phyloP scores from a whole-genome alignment of 1,284 basidiomycete species.

The Microbotryum violaceum region DNA sequence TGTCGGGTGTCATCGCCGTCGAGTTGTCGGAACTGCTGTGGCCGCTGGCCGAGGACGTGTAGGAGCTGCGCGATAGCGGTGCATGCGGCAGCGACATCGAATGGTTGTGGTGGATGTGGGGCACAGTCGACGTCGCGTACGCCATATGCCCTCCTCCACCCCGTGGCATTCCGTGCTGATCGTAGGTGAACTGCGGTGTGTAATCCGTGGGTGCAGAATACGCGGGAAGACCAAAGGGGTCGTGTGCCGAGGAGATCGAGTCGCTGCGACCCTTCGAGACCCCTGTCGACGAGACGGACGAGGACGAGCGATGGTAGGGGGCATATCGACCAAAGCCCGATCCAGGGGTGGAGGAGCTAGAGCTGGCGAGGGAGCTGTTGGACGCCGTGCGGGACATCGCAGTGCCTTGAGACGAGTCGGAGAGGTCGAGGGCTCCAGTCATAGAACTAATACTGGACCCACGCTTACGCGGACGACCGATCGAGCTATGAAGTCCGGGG shows the following conservation, averaged over 20 bases:
- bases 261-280: slow-evolving; percentile 26
- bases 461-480: slow-evolving; percentile 16
- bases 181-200: too few relatives aligned
- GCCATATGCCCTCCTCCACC: too few relatives aligned
- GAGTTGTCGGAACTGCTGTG: too few relatives aligned
- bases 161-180: too few relatives aligned
- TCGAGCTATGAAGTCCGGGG: not conserved
- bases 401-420: not conserved
- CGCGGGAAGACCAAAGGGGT: too few relatives aligned
- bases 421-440: not conserved
- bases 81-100: too few relatives aligned
- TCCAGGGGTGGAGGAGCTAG: not conserved
- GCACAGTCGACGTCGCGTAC: too few relatives aligned
- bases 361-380: slow-evolving; percentile 18
- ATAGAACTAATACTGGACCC: not conserved
- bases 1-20: too few relatives aligned
- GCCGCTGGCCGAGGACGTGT: too few relatives aligned
- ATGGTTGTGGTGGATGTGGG: too few relatives aligned
- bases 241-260: slow-evolving; percentile 16
- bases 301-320: slow-evolving; percentile 19
- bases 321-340: slow-evolving; percentile 11
- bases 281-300: not conserved
- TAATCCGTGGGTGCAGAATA: too few relatives aligned
- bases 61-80: too few relatives aligned
- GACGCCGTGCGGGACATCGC: slow-evolving; percentile 17